Percentiles rank a stretch among this genome's conserved stretches.
Evolutionary conservation across 2,329 filamentous ascomycete genomes (phyloP).

Genomic region (Aspergillus fumigatiaffinis): DNA sequence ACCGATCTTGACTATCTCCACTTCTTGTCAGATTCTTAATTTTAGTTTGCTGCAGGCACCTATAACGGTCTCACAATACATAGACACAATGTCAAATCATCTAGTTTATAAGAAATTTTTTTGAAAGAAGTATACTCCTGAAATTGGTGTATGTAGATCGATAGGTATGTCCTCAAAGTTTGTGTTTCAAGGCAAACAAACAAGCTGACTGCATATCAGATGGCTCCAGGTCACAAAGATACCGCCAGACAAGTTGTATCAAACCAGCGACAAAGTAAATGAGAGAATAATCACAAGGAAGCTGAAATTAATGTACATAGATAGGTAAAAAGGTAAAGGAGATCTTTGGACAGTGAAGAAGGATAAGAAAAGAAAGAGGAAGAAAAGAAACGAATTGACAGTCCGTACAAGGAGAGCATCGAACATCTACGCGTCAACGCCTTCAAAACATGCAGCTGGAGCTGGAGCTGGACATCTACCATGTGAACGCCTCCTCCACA

Average conservation of each 20-base stretch:
- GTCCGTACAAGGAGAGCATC: background rate
- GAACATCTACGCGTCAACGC: background rate
- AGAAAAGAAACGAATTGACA: background rate
- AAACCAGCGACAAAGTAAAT: background rate
- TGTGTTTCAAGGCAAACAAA: too few species aligned
- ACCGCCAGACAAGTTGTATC: background rate
- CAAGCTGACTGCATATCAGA: background rate
- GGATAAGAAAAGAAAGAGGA: background rate
- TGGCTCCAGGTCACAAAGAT: background rate
- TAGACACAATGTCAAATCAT: background rate
- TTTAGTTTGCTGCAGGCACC: background rate
- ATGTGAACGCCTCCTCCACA: conserved; percentile 64
- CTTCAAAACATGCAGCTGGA: background rate
- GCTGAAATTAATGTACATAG: background rate
- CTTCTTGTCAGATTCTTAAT: background rate
- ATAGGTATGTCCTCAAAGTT: background rate
- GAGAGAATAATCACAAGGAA: background rate
- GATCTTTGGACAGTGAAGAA: background rate
- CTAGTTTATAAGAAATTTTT: background rate
- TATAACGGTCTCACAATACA: background rate
- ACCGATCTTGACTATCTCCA: background rate
- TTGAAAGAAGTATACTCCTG: background rate
- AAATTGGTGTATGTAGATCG: background rate
- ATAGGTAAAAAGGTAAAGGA: background rate
- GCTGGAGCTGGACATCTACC: conserved; percentile 35